Base-by-base conservation (phyloP, 805 yeast species). In the Hanseniaspora singularis region DNA sequence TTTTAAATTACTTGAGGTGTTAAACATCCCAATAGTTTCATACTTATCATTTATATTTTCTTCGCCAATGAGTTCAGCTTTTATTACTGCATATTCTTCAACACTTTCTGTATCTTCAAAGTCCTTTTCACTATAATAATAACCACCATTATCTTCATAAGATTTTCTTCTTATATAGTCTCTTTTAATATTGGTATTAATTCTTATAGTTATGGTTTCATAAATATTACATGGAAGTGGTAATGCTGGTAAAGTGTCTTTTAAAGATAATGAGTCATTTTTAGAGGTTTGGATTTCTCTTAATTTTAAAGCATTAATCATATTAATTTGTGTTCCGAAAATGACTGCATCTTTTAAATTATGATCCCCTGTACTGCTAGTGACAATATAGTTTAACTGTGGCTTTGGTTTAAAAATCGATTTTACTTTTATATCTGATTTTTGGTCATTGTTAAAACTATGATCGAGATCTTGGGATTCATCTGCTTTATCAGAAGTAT, bases 261-360 rank as follows among this genome's bases (percentile, higher is more conserved):
- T 8, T 10, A 20, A 24, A 1, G 11, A 16, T 4, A 23, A n/a
- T 22, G 4, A 3, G 3, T 19, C 15, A 9, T 28, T 12, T 28
- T 14, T 12, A 28, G 7, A 11, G 12, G 6, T 19, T 8, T 23
- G 20, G 11, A 8, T 26, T 33, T 39, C 34, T 23, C 43, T 46
- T 10, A 27, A 24, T 23, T 46, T 46, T 18, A 33, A 27, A n/a
- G 45, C 40, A 22, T 40, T 40, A 30, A 40, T 40, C 24, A 48
- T 48, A 38, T 48, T 48, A 2, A 48, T 48, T n/a, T 48, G 50
- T 0, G 50, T 48, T 2, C 50, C 50, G 26, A 37, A 48, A 6
- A 48, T 48, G 12, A 42, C 44, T 1, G 50, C 46, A 33, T 48
- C 50, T 10, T 41, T 36, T 2, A 36, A 20, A 12, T 37, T 41